Evolutionary conservation across 495 filamentous ascomycete genomes (phyloP).

Genomic region (Friedmanniomyces simplex): DNA sequence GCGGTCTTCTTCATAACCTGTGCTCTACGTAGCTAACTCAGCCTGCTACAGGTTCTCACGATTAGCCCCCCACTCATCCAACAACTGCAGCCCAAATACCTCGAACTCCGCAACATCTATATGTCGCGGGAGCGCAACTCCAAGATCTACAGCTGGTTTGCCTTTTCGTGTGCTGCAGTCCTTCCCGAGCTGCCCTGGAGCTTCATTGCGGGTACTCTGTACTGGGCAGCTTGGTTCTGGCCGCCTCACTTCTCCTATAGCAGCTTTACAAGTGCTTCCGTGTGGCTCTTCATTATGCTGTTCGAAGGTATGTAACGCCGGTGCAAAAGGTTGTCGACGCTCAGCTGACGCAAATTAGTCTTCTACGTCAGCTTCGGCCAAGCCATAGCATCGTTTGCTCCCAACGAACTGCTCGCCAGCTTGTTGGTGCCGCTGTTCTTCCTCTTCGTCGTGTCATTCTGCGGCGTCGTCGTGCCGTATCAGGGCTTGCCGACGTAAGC

Average conservation of each 20-base stretch:
- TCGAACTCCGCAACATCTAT: constrained; percentile 43
- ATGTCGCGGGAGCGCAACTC: constrained; percentile 44
- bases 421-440: constrained; percentile 47
- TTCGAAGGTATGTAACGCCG: constrained; percentile 39
- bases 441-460: constrained; percentile 50
- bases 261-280: constrained; percentile 31
- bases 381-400: constrained; percentile 61
- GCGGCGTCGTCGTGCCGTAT: constrained; percentile 48
- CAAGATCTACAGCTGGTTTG: constrained; percentile 47
- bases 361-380: constrained; percentile 68
- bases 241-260: constrained; percentile 39
- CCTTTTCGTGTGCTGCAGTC: constrained; percentile 42
- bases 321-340: not conserved
- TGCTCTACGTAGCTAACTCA: no score
- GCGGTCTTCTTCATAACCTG: no score
- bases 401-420: constrained; percentile 61
- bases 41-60: no score
- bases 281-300: constrained; percentile 51
- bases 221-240: constrained; percentile 45
- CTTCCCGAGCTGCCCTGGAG: constrained; percentile 23
- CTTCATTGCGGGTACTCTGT: constrained; percentile 48
- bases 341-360: constrained; percentile 22
- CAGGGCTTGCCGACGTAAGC: constrained; percentile 31
- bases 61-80: constrained; percentile 41
- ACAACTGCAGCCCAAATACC: constrained; percentile 45